Evolutionary conservation across 345 rosid genomes (phyloP), one percentile per base, ranked within the genome.

Genomic region (Citrus glauca): DNA sequence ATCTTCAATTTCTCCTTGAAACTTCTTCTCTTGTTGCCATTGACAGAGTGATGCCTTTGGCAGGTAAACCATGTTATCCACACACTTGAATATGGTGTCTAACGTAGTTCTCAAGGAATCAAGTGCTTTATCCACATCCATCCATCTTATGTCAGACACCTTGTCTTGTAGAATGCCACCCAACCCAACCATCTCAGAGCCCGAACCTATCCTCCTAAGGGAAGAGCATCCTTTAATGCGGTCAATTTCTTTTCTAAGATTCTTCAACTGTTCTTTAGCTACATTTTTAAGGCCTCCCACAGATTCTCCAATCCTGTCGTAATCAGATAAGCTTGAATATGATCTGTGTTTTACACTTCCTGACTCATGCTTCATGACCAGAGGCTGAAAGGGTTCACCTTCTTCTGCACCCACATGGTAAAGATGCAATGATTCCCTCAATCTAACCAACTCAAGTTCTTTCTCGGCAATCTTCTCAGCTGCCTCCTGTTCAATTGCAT

Each of bases 401-500:
- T 77, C 87, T 48, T 82, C 85, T 37, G 78, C 74, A 28, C 78
- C 80, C 13, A 74, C 74, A 22, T 69, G 83, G 77, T 84, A 83
- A 60, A 78, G 78, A 61, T 30, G 76, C 75, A 89, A 33, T 0
- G 77, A 77, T 83, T 89, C 91, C 86, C 73, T 88, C 77, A 90
- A 72, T 64, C 78, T 84, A 13, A 84, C 85, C 80, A 97, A 64
- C 77, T 94, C 97, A 76, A 79, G 67, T 9, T 94, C 95, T 82
- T 91, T 90, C 86, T 79, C 30, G 71, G 90, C 87, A 53, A 92
- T 86, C 87, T 84, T 86, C 79, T 87, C 92, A 25, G 86, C 84
- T 63, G 97, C 95, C 66, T 91, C 91, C 24, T 89, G 85, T 78
- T 93, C 88, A 66, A 94, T 80, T 0, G 92, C 97, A 48, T 80